phyloP scores from a whole-genome alignment of 2,329 filamentous ascomycete genomes.

The Fusarium luffae region DNA sequence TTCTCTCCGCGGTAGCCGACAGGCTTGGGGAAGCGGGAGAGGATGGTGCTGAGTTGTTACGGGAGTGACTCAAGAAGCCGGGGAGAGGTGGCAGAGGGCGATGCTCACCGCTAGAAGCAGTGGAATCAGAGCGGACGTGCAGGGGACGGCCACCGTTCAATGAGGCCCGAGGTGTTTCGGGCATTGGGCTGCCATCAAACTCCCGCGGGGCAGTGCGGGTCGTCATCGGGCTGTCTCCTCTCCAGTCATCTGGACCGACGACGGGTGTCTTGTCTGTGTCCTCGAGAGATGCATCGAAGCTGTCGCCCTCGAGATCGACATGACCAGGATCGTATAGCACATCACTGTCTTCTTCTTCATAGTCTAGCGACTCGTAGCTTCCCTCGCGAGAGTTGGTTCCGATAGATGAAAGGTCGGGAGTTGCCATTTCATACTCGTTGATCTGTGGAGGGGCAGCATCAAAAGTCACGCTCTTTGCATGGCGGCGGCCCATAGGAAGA shows the following conservation, averaged over 20 bases:
- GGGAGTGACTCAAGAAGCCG: constrained; percentile 58
- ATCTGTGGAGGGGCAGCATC: constrained; percentile 92
- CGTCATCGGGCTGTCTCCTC: constrained; percentile 71
- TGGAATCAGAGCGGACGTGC: constrained; percentile 75
- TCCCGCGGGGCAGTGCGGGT: constrained; percentile 43
- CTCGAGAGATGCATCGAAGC: constrained; percentile 94
- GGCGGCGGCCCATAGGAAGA: constrained; percentile 75
- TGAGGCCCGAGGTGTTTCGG: constrained; percentile 57
- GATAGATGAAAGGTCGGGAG: constrained; percentile 92
- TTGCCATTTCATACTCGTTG: constrained; percentile 98
- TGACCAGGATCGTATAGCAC: constrained; percentile 64
- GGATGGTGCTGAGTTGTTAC: constrained; percentile 58
- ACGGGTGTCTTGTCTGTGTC: constrained; percentile 98
- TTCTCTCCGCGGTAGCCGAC: constrained; percentile 77
- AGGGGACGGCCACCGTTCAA: constrained; percentile 60
- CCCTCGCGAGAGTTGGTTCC: constrained; percentile 91
- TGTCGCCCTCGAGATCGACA: constrained; percentile 72
- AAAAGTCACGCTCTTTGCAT: constrained; percentile 97
- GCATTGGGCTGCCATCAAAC: constrained; percentile 77
- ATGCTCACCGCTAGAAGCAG: constrained; percentile 81
- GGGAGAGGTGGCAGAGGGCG: constrained; percentile 90
- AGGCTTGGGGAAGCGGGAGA: constrained; percentile 70
- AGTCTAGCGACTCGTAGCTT: constrained; percentile 88
- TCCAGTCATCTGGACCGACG: constrained; percentile 97
- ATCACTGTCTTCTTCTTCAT: constrained; percentile 77